Base-by-base conservation (phyloP, 208 protist genomes). In the Trypanosoma congolense region DNA sequence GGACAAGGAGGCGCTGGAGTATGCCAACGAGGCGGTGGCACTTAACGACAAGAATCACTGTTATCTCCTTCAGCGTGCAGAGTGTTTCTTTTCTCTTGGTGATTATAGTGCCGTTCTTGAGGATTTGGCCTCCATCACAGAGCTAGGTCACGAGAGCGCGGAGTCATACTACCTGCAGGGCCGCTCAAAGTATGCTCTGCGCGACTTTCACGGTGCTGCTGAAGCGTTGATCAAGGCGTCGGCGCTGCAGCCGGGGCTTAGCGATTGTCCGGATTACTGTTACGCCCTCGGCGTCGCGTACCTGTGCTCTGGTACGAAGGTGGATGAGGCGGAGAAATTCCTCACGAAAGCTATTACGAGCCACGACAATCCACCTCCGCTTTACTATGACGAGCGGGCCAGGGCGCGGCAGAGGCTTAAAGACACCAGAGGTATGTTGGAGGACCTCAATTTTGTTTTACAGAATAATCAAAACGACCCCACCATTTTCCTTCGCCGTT, bases 401-500 rank as follows among this genome's bases (percentile, higher is more conserved):
- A 97, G 95, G 63, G 61, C 75, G 1, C 72, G 73, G 25, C 89
- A 97, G 71, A 53, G 71, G 38, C 56, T 88, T 1, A 76, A 74
- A 5, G 44, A 83, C 46, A 49, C 69, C n/a, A 65, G 33, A 3
- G 75, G 75, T 16, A 75, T 85, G 16, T 45, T 96, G 0, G 56
- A 35, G 1, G 93, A 97, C 66, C 93, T 92, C 47, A 80, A 75
- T 45, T 21, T 75, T 6, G 85, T 97, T 9, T 73, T 97, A 28
- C 12, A 29, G 18, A 10, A 46, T 29, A 66, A 90, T 40, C 79
- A 77, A 24, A 36, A 49, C 10, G 88, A 93, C 63, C 70, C 87
- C 41, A 70, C 75, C 24, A 89, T 87, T 1, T 62, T 92, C 24
- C 75, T 97, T 26, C 77, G 89, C 4, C 77, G 93, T 0, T 74